Evolutionary conservation across 1,139 yeast species (phyloP), one percentile per base, ranked within the genome.

Genomic region (Suhomyces anneliseae): DNA sequence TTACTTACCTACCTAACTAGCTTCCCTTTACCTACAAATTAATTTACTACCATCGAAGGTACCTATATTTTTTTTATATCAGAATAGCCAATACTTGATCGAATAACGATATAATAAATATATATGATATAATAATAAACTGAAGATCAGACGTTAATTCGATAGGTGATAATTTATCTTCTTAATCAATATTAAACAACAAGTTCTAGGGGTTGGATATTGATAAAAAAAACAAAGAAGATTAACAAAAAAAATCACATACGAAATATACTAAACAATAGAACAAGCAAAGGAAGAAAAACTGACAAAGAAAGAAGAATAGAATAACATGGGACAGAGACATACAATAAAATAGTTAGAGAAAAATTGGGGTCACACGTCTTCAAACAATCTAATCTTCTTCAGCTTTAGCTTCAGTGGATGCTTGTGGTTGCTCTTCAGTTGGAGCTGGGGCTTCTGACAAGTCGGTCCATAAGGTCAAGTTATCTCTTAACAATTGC

Each of bases 401-500:
- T 48, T 69, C 72, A 40, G 68, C 62, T 57, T 68, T 68, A 48
- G 69, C 52, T 58, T 68, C 72, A 43, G 67, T 50, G 46, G 70
- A 57, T 43, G 52, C 52, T 59, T 66, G 48, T 42, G 44, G 44
- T 43, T 46, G 50, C 57, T 80, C 78, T 61, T 81, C 84, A 56
- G 75, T 76, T 57, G 80, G 79, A 59, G 82, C 82, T 53, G 85
- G 90, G 56, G 90, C 85, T 73, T 90, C 97, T 48, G 95, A 85
- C 88, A 90, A 88, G 70, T 92, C 98, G 60, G 97, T 92, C 99
- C 99, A 93, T 78, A 92, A 85, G 61, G 98, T 92, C 77, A 93
- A 82, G 83, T 93, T 93, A 77, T 93, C 98, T 78, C 97, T 88
- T 73, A 93, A 83, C 73, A 93, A 84, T 82, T 93, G 98, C 98